Base-by-base conservation (phyloP, 2,329 filamentous ascomycete species). In the Catunica adiposa region DNA sequence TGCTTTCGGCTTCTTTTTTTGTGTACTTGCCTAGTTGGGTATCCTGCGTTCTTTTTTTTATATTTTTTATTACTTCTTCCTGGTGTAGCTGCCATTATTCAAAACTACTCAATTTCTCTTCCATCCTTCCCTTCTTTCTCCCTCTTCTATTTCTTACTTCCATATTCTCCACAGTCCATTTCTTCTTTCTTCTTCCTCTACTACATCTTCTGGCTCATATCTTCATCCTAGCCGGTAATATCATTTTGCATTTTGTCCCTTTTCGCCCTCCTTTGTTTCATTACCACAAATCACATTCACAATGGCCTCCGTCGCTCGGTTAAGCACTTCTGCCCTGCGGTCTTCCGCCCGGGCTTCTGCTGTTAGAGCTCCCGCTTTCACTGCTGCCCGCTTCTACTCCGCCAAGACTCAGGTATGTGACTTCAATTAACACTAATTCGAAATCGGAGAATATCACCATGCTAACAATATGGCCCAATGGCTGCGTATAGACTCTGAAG, bases 351-450 rank as follows among this genome's bases (percentile, higher is more conserved):
- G 78, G 67, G 73, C 80, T 64, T 77, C 82, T 62, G 76, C 82
- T 67, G 77, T 87, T 66, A 77, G 78, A 69, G 77, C 81, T 68
- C 81, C 81, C 63, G 82, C 82, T 68, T 89, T 89, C 77, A 88
- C 83, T 74, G 83, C 85, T 68, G 74, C 85, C 68, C 83, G 92
- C 73, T 89, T 80, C 79, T 96, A 96, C 76, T 95, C 89, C 61
- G 83, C 88, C 63, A 96, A 96, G 80, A 80, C 84, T 64, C 83
- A 89, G 79, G 89, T 94, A 56, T 47, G 51, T 47, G 17, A 20
- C 17, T 55, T 26, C 55, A 38, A 48, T 51, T 40, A 55, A 6
- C 26, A 29, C 26, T 17, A n/a, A 31, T 17, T 51, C 15, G 22
- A n/a, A 9, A 7, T 54, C 20, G n/a, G 29, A n/a, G 38, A 37